Evolutionary conservation across 2,329 filamentous ascomycete genomes (phyloP), one percentile per base, ranked within the genome.

Genomic region (Magnaporthiopsis poae): DNA sequence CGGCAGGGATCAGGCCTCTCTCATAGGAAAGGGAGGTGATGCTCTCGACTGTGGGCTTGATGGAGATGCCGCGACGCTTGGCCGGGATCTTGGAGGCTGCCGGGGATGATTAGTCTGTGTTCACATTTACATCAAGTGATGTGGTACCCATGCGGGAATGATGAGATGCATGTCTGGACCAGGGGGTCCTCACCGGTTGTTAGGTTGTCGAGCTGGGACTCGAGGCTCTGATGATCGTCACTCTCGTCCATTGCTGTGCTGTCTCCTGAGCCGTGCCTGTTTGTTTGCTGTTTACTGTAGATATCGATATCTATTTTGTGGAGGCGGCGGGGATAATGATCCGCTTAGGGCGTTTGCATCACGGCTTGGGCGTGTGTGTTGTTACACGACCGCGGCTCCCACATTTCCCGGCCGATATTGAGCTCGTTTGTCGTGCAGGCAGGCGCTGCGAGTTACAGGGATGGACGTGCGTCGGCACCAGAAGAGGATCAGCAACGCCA

Each of bases 11-110:
- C 65, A 95, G 80, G 9, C 92, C 92, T 67, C 83, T 80, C 68
- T 89, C 86, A 75, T 90, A 91, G 13, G 86, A 85, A 69, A 85
- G 78, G 5, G 84, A 83, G 62, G 84, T 80, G 66, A 92, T 80
- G 33, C 78, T 83, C 74, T 91, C 86, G 63, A 91, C 82, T 21
- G 85, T 80, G 27, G 84, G 80, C 70, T 88, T 87, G 69, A 91
- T 83, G 72, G 82, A 86, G 62, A 81, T 80, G 39, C 79, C 77
- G 62, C 91, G 85, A 70, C 88, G 84, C 74, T 90, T 92, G 68
- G 88, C 81, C 0, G 89, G 84, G 39, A 84, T 71, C 70, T 81
- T 84, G 27, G 86, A 84, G 29, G 84, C 86, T 88, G 68, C 27
- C 27, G 62, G 25, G 25, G 25, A 8, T 31, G n/a, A 15, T 46